Conservation (phyloP, 2,329 filamentous ascomycete species). For the Didymellaceae sp. region DNA sequence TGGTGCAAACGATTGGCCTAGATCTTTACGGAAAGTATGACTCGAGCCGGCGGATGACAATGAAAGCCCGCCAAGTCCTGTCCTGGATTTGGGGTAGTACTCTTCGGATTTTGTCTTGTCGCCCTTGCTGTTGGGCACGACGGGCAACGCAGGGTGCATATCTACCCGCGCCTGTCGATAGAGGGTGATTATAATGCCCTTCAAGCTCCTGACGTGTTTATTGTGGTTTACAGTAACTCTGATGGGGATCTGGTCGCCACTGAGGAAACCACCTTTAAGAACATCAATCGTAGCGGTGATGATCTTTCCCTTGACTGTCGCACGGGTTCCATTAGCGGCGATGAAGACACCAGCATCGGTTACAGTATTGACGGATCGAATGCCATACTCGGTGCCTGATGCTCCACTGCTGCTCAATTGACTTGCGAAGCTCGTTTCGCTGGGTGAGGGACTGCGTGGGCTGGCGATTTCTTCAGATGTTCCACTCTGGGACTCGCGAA, state of each 20-base stretch:
- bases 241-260: constrained; percentile 82
- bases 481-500: constrained; percentile 32
- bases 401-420: constrained; percentile 64
- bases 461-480: constrained; percentile 41
- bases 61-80: constrained; percentile 84
- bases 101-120: constrained; percentile 78
- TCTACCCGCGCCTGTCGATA: constrained; percentile 93
- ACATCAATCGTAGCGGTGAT: constrained; percentile 89
- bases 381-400: constrained; percentile 52
- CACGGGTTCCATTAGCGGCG: constrained; percentile 55
- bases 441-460: constrained; percentile 54
- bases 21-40: constrained; percentile 93
- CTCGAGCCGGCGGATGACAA: constrained; percentile 85
- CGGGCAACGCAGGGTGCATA: constrained; percentile 69
- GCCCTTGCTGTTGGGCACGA: constrained; percentile 67
- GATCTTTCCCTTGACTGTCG: constrained; percentile 69
- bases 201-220: constrained; percentile 86
- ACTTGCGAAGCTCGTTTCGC: constrained; percentile 56
- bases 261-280: constrained; percentile 79
- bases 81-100: constrained; percentile 84
- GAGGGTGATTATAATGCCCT: constrained; percentile 90
- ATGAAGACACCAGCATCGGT: constrained; percentile 56
- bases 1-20: constrained; percentile 86
- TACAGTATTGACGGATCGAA: constrained; percentile 51
- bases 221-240: constrained; percentile 85